A percentile compares a stretch with the other conserved stretches of the same genome.
Evolutionary conservation across 345 rosid species (phyloP).

Genomic region (Gossypium herbaceum): DNA sequence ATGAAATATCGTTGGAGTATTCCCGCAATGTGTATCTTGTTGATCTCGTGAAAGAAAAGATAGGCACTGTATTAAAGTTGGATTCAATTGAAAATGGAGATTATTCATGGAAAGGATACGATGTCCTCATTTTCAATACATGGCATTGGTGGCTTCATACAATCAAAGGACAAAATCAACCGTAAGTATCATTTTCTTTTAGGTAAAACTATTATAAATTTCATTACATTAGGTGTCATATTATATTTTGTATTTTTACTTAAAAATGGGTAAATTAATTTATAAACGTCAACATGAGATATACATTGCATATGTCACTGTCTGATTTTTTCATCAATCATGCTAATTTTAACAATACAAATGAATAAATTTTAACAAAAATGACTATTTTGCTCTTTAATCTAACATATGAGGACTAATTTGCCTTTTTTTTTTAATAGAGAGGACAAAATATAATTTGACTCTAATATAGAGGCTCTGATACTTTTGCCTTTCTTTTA

Average conservation of each 20-base stretch:
- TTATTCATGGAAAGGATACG: conserved; percentile 42
- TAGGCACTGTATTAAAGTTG: conserved; percentile 46
- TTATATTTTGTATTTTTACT: rapidly evolving
- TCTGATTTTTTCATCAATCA: too few species aligned
- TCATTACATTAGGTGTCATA: too few species aligned
- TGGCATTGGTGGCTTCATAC: conserved; percentile 68
- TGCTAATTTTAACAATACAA: rapidly evolving
- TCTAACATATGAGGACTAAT: too few species aligned
- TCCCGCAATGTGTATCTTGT: conserved; percentile 34
- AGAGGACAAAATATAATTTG: too few species aligned
- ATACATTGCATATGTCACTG: too few species aligned
- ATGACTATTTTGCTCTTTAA: too few species aligned
- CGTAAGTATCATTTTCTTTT: conserved; percentile 17
- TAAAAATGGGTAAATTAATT: background rate
- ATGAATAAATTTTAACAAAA: too few species aligned
- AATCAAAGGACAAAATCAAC: conserved; percentile 18
- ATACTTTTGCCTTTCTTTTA: background rate
- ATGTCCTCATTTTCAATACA: conserved; percentile 58
- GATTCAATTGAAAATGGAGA: conserved; percentile 43
- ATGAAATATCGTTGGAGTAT: background rate
- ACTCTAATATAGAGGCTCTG: too few species aligned
- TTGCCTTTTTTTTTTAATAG: too few species aligned
- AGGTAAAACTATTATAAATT: too few species aligned
- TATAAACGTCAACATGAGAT: rapidly evolving
- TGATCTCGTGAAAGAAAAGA: conserved; percentile 38